Base-by-base conservation (phyloP, 2,329 filamentous ascomycete genomes). In the Fusarium succisae region DNA sequence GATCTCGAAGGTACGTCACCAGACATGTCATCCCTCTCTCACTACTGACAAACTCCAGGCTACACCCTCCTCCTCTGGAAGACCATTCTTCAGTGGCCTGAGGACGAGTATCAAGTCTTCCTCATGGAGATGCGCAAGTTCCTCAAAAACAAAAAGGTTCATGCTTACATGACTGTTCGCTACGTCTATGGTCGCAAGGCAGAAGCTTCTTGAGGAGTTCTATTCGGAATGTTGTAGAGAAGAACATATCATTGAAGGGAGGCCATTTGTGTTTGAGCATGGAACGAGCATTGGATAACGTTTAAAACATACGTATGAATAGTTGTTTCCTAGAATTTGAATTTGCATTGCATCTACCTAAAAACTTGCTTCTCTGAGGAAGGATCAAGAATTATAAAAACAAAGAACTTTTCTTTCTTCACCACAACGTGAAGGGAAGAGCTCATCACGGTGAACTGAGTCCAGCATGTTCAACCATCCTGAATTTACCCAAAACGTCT, bases 21-120 rank as follows among this genome's bases (percentile, higher is more conserved):
- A 17, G 1, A 3, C 4, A 1, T 2, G 11, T 1, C 2, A 8
- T 8, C 20, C 8, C 6, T 20, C 4, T 3, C 1, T 15, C n/a
- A 14, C 14, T 11, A 13, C n/a, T 64, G 7, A 66, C 35, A 15
- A 8, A 1, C 9, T 8, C 2, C 17, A 77, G 75, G 75, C 3
- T 77, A 77, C 26, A 74, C 75, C 5, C 54, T 69, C 1, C 66
- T 74, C 9, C 41, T 77, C 15, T 77, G 75, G 75, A 66, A 72
- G 26, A 69, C 65, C 8, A 70, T 77, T 7, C 64, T 77, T 8
- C 41, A 68, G 28, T 77, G 75, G 75, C 67, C 75, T 3, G 64
- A 66, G 8, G 75, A 77, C 6, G 75, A 77, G 22, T 77, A 77
- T 37, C 54, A 76, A 13, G 30, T 76, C 1, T 77, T 77, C 37